Percentiles rank a stretch among this genome's conserved stretches.
Conservation (phyloP, 495 filamentous ascomycete genomes). For the Penicillium herquei region DNA sequence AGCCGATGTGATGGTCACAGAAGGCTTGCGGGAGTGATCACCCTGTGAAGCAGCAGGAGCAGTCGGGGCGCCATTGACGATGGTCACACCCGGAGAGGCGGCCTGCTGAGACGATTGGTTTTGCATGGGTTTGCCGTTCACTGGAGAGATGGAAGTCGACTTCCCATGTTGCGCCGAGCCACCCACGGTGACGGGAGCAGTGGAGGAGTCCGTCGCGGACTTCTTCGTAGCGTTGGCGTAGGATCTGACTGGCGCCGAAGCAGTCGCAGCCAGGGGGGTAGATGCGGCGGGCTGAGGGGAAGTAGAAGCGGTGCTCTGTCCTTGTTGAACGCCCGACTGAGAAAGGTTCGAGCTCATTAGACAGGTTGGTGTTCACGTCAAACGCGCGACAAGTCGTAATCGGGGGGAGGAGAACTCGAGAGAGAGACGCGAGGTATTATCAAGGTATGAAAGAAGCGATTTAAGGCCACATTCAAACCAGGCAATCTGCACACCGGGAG, state of each 20-base stretch:
- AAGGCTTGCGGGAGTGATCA: constrained; percentile 79
- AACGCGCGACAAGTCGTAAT: constrained; percentile 23
- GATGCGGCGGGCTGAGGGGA: constrained; percentile 47
- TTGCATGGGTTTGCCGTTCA: constrained; percentile 80
- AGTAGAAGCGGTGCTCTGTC: constrained; percentile 48
- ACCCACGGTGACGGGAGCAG: constrained; percentile 64
- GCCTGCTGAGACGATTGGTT: constrained; percentile 25
- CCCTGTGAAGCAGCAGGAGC: constrained; percentile 48
- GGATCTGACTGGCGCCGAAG: constrained; percentile 51
- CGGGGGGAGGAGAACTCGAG: constrained; percentile 1
- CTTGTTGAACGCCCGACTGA: constrained; percentile 53
- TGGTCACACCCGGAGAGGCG: constrained; percentile 58
- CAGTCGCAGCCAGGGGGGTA: constrained; percentile 57
- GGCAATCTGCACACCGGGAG: constrained; percentile 20
- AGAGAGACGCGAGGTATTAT: constrained; percentile 25
- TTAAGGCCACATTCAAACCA: constrained; percentile 35
- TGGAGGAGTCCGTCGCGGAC: constrained; percentile 69
- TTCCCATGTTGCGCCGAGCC: constrained; percentile 82
- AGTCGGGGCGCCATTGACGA: constrained; percentile 62
- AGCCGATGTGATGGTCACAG: constrained; percentile 81
- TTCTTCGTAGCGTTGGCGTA: constrained; percentile 80
- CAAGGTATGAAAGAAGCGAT: constrained; percentile 31
- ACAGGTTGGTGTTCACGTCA: constrained; percentile 36
- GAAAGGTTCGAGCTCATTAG: constrained; percentile 53
- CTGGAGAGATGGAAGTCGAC: constrained; percentile 67